Conservation (phyloP, 2,329 filamentous ascomycete species). For the Fusarium subglutinans region DNA sequence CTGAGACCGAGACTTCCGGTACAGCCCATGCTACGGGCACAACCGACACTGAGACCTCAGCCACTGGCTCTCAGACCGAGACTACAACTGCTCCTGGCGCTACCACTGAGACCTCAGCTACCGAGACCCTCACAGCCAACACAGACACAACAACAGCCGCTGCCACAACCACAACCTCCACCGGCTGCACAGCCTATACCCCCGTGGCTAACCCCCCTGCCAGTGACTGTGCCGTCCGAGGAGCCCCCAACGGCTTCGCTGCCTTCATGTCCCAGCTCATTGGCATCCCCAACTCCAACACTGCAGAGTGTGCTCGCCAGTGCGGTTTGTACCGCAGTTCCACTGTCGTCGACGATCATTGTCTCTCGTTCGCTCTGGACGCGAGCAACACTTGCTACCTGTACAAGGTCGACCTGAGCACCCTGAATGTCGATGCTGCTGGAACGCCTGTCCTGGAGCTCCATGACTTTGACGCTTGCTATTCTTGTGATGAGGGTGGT, state of each 20-base stretch:
- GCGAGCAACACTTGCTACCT: neutral
- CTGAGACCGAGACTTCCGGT: neutral
- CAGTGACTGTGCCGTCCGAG: neutral
- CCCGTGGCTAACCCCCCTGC: neutral
- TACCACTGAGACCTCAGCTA: neutral
- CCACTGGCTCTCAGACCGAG: neutral
- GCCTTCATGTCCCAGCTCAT: too few species aligned
- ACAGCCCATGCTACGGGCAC: neutral
- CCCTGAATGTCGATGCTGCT: accelerated
- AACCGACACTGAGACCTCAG: neutral
- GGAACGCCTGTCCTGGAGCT: neutral
- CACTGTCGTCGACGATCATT: too few species aligned
- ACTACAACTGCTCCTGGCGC: neutral
- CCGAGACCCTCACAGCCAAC: neutral
- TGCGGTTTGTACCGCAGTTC: too few species aligned
- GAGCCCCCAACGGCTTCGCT: too few species aligned
- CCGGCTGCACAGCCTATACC: neutral
- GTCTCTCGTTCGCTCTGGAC: neutral
- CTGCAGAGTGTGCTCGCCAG: too few species aligned
- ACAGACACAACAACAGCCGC: neutral
- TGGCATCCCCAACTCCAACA: too few species aligned
- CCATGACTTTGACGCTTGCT: neutral
- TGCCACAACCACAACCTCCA: neutral
- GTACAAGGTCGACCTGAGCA: neutral
- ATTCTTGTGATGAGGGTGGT: neutral